Base-by-base conservation (phyloP, 768 basidiomycete species). In the Russula compacta region DNA sequence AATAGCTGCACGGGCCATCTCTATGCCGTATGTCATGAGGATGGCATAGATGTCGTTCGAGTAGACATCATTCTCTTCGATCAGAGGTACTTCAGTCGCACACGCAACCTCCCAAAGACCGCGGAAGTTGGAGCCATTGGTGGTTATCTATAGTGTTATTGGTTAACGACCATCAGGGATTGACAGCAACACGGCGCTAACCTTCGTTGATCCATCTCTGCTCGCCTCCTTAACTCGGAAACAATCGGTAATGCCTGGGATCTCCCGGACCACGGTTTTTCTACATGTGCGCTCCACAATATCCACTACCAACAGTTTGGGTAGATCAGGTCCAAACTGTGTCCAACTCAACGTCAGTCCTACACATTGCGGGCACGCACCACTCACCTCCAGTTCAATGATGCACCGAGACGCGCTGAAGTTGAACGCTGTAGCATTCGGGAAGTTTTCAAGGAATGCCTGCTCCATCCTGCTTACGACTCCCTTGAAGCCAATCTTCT, bases 31-130 rank as follows among this genome's bases (percentile, higher is more conserved):
- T 0, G 93, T 89, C 68, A 83, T 83, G 43, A 98, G 76, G 54
- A 93, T 85, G 15, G 95, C 87, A 69, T 92, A 91, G 60, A 99
- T 90, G 69, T 98, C 94, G 75, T 98, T 99, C 21, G 95, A 95
- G 66, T 90, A 90, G 58, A 98, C 83, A 29, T 82, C 80, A 69
- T 93, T 79, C 46, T 88, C 81, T 67, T 94, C 86, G 63, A 97
- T 76, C 64, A 79, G 68, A 54, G 76, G 74, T 33, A 77, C 72
- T 35, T 74, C 80, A 47, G 73, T 71, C 43, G 71, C 75, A 58
- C 77, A 76, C 29, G 78, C 77, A 35, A 82, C 89, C 57, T 81
- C 75, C 95, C 95, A 98, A 68, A 98, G 81, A 9, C 92, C 94
- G 48, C 78, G 78, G 64, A 98, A 81, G 74, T 98, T 98, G 56